Evolutionary conservation across 495 filamentous ascomycete species (phyloP), one percentile per base, ranked within the genome.

Genomic region (Viridothelium virens): DNA sequence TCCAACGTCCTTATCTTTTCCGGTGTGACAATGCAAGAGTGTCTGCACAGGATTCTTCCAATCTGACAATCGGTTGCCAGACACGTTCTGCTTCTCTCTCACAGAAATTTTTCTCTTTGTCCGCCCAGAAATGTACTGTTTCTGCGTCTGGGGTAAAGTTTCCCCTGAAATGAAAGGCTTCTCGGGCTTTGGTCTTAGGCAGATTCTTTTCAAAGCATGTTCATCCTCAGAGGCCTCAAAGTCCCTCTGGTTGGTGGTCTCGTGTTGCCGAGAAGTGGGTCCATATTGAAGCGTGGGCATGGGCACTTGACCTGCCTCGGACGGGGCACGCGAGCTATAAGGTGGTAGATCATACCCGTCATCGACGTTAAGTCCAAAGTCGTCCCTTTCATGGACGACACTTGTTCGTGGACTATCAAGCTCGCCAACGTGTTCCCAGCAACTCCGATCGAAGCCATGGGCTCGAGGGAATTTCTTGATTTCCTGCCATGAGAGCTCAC

Each of bases 401-500:
- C 31, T 59, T 33, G 53, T 9, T 5, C 31, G 5, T 2, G 31
- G 7, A 10, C 10, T 34, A 41, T 74, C 71, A 14, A 73, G 68
- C 66, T 69, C 66, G 38, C 67, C 68, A 53, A 73, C 68, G 61
- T 70, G 71, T 0, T 67, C 50, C 73, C 73, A 74, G 68, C 73
- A 74, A 7, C 64, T 64, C 34, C 71, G 67, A 46, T 73, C 71
- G 38, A 64, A 62, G 34, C 68, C 71, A 14, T 65, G 59, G 3
- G 68, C 66, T 5, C 65, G 56, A 11, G 71, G 69, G 9, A 74
- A 67, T 37, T 69, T 69, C 25, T 65, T 61, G 46, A 74, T 71
- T 36, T 73, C 71, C 62, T 68, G 63, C 73, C 71, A 73, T 3
- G 71, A 67, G 12, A 71, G 63, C 39, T 74, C 73, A 47, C 73